These are phyloP conservation scores for Daedaleopsis nitida DNA, from an alignment of 768 basidiomycete genomes.

Conservation along the genomic window DNA sequence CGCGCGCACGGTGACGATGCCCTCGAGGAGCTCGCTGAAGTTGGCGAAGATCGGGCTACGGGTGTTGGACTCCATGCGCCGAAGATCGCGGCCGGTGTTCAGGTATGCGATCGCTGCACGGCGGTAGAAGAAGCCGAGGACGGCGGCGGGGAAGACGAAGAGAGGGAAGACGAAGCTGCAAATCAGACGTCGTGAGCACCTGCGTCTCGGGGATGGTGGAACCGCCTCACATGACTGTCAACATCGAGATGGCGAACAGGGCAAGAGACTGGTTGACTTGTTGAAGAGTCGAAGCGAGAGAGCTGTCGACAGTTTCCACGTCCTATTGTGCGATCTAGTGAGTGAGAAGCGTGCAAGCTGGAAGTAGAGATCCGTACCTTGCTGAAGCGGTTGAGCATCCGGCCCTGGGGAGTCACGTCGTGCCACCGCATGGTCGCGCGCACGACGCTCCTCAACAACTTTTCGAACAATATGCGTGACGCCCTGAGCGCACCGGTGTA, in stretches of 20 bases:
- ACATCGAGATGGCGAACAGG: slow-evolving; percentile 72
- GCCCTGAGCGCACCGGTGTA: slow-evolving; percentile 57
- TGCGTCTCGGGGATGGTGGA: neutral
- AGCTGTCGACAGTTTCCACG: slow-evolving; percentile 83
- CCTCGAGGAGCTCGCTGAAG: slow-evolving; percentile 81
- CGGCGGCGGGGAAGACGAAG: slow-evolving; percentile 75
- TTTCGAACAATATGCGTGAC: slow-evolving; percentile 42
- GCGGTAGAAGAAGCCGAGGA: slow-evolving; percentile 77
- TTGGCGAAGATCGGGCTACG: slow-evolving; percentile 84
- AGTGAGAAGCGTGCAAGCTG: neutral
- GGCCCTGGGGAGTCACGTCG: slow-evolving; percentile 83
- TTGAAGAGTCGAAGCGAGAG: slow-evolving; percentile 67
- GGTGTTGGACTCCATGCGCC: slow-evolving; percentile 89
- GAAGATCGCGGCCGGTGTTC: slow-evolving; percentile 79
- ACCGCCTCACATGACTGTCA: slow-evolving; percentile 64
- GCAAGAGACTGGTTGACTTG: slow-evolving; percentile 80
- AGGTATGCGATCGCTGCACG: slow-evolving; percentile 71
- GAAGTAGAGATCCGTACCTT: slow-evolving; percentile 42
- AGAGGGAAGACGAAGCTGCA: slow-evolving; percentile 71
- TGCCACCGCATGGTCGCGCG: slow-evolving; percentile 85
- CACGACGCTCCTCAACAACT: slow-evolving; percentile 68
- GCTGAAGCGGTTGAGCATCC: slow-evolving; percentile 86
- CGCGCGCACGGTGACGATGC: slow-evolving; percentile 91
- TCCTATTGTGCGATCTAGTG: slow-evolving; percentile 45
- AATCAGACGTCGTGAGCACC: slow-evolving; percentile 26